Base-by-base conservation (phyloP, 441 rosid genomes). In the Populus hybrid region DNA sequence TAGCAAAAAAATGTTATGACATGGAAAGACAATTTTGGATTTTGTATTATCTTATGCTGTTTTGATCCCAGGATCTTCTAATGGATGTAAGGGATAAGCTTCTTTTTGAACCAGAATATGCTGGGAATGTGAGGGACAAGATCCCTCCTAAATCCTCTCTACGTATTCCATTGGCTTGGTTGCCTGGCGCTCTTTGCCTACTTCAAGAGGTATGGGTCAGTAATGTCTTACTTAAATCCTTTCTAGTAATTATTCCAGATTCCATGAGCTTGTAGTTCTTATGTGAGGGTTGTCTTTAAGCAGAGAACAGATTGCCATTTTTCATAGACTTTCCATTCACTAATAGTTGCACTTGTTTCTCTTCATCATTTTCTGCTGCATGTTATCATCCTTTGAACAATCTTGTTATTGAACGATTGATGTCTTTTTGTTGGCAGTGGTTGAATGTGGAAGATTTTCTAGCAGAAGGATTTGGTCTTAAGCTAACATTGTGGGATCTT, bases 41-140 rank as follows among this genome's bases (percentile, higher is more conserved):
- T 46, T 57, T 11, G 57, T 77, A 34, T 7, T 42, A 24, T 57
- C 36, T 57, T 40, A 42, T 73, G 46, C 64, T 2, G 36, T 75
- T 50, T 79, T 76, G 53, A 26, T 82, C 80, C 79, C 85, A 94
- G 97, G 91, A 91, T 81, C 90, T 95, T 80, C 87, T 94, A 68
- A 89, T 91, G 97, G 97, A 95, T 80, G 82, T 92, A 73, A 91
- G 98, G 82, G 98, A 94, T 80, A 95, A 95, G 82, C 94, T 95
- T 79, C 97, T 95, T 50, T 95, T 95, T 78, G 99, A 94, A 83
- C 89, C 95, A 73, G 98, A 92, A 76, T 94, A 94, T 87, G 95
- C 98, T 81, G 99, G 99, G 82, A 89, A 88, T 81, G 32, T 85
- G 16, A 92, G 87, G 83, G 95, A 87, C 73, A 94, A 88, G 75